A percentile compares a stretch with the other conserved stretches of the same genome.
Evolutionary conservation across 148 eudicot species (phyloP).

Genomic region (Spergularia bocconei): DNA sequence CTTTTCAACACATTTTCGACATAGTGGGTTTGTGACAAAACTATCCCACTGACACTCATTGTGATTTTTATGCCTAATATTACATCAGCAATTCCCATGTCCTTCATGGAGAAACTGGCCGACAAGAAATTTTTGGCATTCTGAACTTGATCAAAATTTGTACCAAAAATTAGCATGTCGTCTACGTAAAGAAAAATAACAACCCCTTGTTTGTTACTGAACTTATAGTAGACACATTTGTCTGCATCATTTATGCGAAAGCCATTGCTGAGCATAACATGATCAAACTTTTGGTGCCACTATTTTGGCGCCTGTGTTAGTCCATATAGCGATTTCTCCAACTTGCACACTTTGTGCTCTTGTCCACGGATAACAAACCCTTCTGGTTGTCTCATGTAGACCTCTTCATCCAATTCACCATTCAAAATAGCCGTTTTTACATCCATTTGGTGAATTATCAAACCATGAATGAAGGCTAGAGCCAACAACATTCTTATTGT

Average conservation of each 20-base stretch:
- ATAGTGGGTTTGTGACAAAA: neutral
- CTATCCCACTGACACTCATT: neutral
- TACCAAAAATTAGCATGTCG: too few species aligned
- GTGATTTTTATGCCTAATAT: neutral
- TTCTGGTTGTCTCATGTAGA: neutral
- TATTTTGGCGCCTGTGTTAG: constrained; percentile 2
- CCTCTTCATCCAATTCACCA: neutral
- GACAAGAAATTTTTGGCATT: too few species aligned
- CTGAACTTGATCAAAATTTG: too few species aligned
- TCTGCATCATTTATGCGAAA: neutral
- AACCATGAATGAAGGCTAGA: neutral
- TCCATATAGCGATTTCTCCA: neutral
- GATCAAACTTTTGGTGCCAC: neutral
- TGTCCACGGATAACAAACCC: neutral
- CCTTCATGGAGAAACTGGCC: too few species aligned
- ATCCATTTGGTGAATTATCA: neutral
- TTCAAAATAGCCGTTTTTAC: neutral
- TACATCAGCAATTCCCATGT: too few species aligned
- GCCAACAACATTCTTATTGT: neutral
- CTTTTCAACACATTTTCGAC: too few species aligned
- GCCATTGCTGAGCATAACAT: too few species aligned
- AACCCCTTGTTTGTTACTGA: neutral
- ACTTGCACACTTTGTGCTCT: neutral
- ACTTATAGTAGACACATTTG: neutral
- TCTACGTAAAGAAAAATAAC: neutral